These are phyloP conservation scores for Trichoderma koningii DNA, from an alignment of 2,329 filamentous ascomycete genomes.

Conservation along the genomic window DNA sequence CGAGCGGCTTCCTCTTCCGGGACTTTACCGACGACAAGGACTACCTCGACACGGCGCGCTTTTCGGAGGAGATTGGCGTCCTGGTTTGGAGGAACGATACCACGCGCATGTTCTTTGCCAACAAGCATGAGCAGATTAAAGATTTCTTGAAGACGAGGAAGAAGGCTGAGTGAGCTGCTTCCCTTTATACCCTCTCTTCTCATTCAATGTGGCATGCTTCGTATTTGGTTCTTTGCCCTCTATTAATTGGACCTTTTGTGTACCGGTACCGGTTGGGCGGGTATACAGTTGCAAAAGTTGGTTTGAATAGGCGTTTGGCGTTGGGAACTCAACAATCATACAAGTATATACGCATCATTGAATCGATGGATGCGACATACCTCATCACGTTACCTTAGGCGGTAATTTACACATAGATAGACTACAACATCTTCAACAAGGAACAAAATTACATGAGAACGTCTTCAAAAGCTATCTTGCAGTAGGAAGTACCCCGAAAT, in stretches of 20 bases:
- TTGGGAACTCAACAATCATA: not conserved
- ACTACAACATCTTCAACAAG: not conserved
- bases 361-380: not conserved
- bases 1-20: constrained; percentile 81
- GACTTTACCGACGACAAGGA: constrained; percentile 76
- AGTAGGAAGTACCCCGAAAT: not conserved
- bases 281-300: not conserved
- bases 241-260: too few relatives aligned
- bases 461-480: not conserved
- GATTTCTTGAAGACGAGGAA: constrained; percentile 73
- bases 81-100: constrained; percentile 81
- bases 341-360: not conserved
- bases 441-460: not conserved
- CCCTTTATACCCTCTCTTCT: too few relatives aligned
- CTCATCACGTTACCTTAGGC: not conserved
- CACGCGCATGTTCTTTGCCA: constrained; percentile 87
- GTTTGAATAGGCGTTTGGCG: constrained; percentile 9
- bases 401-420: too few relatives aligned
- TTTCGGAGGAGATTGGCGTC: constrained; percentile 89
- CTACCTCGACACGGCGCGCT: constrained; percentile 69
- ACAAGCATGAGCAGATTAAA: constrained; percentile 82
- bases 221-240: not conserved
- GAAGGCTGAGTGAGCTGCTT: constrained; percentile 44
- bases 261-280: not conserved
- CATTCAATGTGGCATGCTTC: not conserved